phyloP scores from a whole-genome alignment of 257 asterid genomes.

The Penstemon eatonii region DNA sequence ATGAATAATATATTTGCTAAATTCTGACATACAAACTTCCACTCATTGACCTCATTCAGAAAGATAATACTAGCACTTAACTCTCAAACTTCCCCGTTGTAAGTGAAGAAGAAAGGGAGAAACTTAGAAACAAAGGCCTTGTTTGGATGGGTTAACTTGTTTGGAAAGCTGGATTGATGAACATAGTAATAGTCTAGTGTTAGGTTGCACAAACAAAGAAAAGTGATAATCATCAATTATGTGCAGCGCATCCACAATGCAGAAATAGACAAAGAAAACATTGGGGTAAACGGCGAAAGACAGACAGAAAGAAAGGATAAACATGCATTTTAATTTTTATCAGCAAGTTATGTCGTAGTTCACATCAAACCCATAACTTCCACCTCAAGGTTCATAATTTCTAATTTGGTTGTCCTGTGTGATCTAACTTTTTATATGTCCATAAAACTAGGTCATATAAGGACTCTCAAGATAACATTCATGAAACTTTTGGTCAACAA shows the following conservation, averaged over 20 bases:
- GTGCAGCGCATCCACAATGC: no score
- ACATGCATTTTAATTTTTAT: no score
- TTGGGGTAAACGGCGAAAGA: no score
- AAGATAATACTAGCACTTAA: background rate
- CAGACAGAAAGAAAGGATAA: no score
- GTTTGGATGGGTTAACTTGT: background rate
- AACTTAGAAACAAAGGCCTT: constrained; percentile 11
- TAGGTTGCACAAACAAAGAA: no score
- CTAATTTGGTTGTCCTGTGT: background rate
- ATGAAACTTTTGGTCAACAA: constrained; percentile 1
- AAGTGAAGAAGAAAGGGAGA: background rate
- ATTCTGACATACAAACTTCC: background rate
- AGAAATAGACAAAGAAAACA: no score
- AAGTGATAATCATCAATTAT: no score
- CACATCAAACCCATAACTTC: no score
- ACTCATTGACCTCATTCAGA: background rate
- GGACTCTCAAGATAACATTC: constrained; percentile 3
- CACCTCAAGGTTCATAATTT: no score
- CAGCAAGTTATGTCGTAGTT: no score
- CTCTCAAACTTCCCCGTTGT: background rate
- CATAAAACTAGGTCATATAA: background rate
- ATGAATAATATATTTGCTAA: background rate
- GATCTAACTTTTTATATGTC: constrained; percentile 5
- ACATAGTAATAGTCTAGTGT: no score
- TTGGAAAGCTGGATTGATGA: no score